Evolutionary conservation across 148 eudicot species (phyloP), one percentile per base, ranked within the genome.

Genomic region (Nyssa sinensis): DNA sequence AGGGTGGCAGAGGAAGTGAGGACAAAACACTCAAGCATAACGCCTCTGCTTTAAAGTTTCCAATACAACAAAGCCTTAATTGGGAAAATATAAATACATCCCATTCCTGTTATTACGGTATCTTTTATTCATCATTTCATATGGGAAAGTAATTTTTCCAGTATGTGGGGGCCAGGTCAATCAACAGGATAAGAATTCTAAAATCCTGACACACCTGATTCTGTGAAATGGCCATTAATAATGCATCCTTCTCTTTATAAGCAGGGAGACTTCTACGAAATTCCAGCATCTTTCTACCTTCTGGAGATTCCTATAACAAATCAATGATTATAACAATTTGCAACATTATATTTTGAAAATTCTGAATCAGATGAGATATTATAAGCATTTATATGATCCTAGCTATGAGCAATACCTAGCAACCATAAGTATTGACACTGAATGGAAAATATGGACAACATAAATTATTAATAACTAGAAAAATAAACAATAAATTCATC

Each of bases 221-320:
- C 76, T 81, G 74, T 13, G 82, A 81, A 75, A 95, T 93, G 65
- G 94, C 86, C 82, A 78, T 77, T 81, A 95, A 67, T 74, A 95
- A 83, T 67, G 91, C 82, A 81, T 89, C 91, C 75, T 89, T 91
- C 75, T 95, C 93, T 77, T 93, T 92, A 77, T 84, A 95, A 55
- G 94, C 97, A 70, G 99, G 99, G 64, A 95, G 97, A 79, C 88
- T 83, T 75, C 75, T 84, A 34, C 99, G 97, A 66, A 92, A 95
- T 63, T 90, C 88, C 84, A 86, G 70, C 81, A 91, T 91, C 85
- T 81, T 84, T 81, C 79, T 81, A 30, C 99, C 99, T 77, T 88
- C 97, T 75, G 85, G 74, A 77, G 94, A 92, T 66, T 88, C 90
- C 99, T 95, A 81, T 74, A 68, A 69, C 11, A 65, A 69, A 79